A percentile compares a stretch with the other conserved stretches of the same genome.
Evolutionary conservation across 2,329 filamentous ascomycete genomes (phyloP).

Genomic region (Coniella lustricola): DNA sequence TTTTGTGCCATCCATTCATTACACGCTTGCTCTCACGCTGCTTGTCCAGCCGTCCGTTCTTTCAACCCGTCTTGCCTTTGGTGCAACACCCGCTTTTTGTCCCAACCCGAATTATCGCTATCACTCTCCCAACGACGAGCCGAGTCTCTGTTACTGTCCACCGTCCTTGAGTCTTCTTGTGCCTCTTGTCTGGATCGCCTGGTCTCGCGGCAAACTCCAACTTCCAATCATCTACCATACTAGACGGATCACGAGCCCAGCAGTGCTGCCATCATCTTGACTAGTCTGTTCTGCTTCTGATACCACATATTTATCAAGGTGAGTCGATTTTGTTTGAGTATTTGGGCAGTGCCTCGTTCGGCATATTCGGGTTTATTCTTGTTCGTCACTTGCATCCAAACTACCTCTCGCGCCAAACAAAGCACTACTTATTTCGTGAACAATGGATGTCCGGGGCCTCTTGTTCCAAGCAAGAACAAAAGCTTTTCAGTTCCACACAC

Average conservation of each 20-base stretch:
- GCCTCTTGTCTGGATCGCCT: constrained; percentile 16
- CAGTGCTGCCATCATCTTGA: constrained; percentile 20
- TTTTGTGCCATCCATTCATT: constrained; percentile 16
- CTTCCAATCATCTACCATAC: constrained; percentile 17
- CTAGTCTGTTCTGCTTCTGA: constrained; percentile 22
- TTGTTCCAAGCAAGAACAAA: background rate
- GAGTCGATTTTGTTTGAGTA: too few species aligned
- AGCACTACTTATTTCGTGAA: background rate
- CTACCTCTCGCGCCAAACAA: too few species aligned
- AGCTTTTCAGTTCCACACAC: too few species aligned
- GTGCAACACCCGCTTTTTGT: constrained; percentile 17
- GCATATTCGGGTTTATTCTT: constrained; percentile 6
- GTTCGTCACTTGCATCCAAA: too few species aligned
- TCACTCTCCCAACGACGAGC: constrained; percentile 20
- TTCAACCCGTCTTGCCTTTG: constrained; percentile 1
- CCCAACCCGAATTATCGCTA: constrained; percentile 29
- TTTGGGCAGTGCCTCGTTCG: constrained; percentile 8
- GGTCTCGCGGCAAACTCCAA: constrained; percentile 8
- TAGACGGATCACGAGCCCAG: constrained; percentile 24
- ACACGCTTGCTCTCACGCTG: constrained; percentile 6
- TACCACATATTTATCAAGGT: background rate
- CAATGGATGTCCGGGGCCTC: background rate
- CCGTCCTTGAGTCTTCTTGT: constrained; percentile 10
- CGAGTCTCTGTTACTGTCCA: constrained; percentile 5
- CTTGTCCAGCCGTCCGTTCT: constrained; percentile 15